Conservation (phyloP, 169 alveolate genomes). For the Cardiosporidium cionae region DNA sequence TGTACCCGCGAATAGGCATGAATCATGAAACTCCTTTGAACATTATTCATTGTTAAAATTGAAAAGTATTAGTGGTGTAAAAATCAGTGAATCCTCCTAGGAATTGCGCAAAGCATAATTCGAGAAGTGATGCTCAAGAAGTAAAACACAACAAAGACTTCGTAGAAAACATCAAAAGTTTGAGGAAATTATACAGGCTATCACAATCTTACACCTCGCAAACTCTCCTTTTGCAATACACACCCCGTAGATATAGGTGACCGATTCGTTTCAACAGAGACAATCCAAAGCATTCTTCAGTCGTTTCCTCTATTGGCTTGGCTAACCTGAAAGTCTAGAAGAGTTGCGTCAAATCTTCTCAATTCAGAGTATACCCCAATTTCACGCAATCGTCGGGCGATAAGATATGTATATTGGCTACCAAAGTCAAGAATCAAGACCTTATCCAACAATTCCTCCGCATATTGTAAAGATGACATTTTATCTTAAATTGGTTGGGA, state of each 20-base stretch:
- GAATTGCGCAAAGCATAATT: no score
- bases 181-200: not conserved
- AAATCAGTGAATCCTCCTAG: no score
- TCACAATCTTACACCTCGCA: not conserved
- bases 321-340: not conserved
- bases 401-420: constrained; percentile 41
- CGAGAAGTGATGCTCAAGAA: no score
- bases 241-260: not conserved
- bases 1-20: no score
- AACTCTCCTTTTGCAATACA: not conserved
- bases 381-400: constrained; percentile 48
- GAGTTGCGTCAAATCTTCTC: not conserved
- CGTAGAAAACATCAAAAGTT: not conserved
- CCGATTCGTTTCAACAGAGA: not conserved
- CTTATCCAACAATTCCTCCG: no score
- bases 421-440: constrained; percentile 47
- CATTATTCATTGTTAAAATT: no score
- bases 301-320: not conserved
- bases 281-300: not conserved
- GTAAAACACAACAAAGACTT: not conserved
- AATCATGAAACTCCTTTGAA: no score
- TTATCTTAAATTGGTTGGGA: no score
- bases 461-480: no score
- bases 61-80: no score
- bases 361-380: constrained; percentile 43